These are phyloP conservation scores for Ophiognomonia clavigignenti-juglandacearum DNA, from an alignment of 2,329 filamentous ascomycete species.

Conservation along the genomic window DNA sequence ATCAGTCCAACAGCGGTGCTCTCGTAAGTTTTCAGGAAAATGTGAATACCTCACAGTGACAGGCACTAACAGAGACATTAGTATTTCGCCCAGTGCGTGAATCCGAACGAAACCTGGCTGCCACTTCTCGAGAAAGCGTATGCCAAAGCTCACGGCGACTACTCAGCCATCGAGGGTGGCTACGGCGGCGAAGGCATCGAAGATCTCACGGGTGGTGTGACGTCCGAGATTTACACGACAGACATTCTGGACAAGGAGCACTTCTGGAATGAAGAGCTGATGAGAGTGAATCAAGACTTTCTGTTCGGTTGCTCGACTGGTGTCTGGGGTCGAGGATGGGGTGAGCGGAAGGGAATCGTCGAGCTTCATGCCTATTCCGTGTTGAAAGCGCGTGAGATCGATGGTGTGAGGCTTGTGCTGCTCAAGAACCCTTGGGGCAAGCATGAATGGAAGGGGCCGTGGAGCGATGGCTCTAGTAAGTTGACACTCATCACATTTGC, in stretches of 20 bases:
- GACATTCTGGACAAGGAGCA: conserved; percentile 74
- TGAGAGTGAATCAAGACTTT: conserved; percentile 76
- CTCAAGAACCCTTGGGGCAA: conserved; percentile 56
- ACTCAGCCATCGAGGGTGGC: conserved; percentile 65
- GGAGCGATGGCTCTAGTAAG: conserved; percentile 29
- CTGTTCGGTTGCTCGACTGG: conserved; percentile 68
- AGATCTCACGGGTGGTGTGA: conserved; percentile 64
- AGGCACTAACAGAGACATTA: neutral
- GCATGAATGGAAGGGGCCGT: conserved; percentile 57
- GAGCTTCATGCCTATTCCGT: conserved; percentile 57
- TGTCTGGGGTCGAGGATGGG: conserved; percentile 57
- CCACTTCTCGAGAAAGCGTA: conserved; percentile 70
- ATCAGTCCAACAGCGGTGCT: conserved; percentile 64
- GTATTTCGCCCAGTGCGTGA: conserved; percentile 65
- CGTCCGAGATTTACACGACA: conserved; percentile 61
- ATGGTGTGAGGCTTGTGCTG: conserved; percentile 47
- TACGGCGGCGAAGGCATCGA: conserved; percentile 44
- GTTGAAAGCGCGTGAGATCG: conserved; percentile 48
- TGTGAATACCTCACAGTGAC: neutral
- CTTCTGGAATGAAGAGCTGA: conserved; percentile 79
- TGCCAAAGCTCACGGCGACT: conserved; percentile 72
- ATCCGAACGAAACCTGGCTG: conserved; percentile 68
- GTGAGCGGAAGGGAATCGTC: conserved; percentile 52
- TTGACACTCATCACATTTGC: neutral
- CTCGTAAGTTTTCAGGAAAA: conserved; percentile 28